These are phyloP conservation scores for Ophiostoma australiae DNA, from an alignment of 2,329 filamentous ascomycete species.

Conservation along the genomic window DNA sequence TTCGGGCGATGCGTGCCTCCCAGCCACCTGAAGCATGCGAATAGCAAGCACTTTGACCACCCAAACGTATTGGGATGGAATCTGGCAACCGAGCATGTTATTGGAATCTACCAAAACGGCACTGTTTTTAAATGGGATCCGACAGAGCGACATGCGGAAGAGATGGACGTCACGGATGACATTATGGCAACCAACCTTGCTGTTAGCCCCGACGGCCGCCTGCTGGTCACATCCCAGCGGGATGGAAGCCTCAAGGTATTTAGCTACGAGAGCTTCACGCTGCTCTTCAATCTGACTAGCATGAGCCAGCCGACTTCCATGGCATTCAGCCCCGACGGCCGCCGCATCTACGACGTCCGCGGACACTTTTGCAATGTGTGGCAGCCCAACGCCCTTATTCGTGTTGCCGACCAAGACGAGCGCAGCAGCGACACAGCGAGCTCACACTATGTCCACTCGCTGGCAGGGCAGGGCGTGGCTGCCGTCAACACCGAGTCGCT, in stretches of 20 bases:
- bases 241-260: not conserved
- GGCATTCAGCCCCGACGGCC: not conserved
- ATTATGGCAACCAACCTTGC: not conserved
- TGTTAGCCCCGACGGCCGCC: not conserved
- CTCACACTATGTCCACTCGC: not conserved
- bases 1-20: not conserved
- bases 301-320: not conserved
- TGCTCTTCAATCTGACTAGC: not conserved
- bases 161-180: not conserved
- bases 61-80: not conserved
- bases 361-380: not conserved
- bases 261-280: not conserved
- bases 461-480: not conserved
- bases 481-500: not conserved
- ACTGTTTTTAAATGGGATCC: not conserved
- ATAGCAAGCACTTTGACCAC: not conserved
- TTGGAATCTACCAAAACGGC: not conserved
- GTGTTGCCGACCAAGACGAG: not conserved
- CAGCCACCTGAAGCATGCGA: not conserved
- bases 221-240: not conserved
- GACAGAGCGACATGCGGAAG: not conserved
- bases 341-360: not conserved
- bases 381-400: not conserved
- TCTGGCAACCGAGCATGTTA: not conserved
- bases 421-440: not conserved